Percentiles rank a stretch among this genome's conserved stretches.
phyloP scores from a whole-genome alignment of 805 yeast genomes.

The Wickerhamiella vanderwaltii region DNA sequence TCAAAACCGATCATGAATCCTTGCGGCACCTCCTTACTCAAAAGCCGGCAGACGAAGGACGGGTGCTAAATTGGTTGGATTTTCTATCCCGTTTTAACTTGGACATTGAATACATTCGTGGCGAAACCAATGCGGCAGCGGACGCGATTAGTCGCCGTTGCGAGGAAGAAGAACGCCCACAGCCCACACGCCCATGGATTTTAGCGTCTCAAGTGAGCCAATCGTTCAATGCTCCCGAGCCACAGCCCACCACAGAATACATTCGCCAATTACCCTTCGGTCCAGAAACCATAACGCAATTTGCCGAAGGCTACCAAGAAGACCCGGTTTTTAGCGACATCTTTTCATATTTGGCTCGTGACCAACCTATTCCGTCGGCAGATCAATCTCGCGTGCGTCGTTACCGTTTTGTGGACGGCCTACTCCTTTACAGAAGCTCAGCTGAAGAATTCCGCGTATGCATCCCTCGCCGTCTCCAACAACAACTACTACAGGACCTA shows the following conservation, averaged over 20 bases:
- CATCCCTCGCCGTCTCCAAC: not conserved
- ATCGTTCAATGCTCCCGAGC: no score
- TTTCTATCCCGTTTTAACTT: not conserved
- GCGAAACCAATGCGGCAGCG: slow-evolving; percentile 2
- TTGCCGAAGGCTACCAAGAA: no score
- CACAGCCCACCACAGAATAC: no score
- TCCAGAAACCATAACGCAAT: no score
- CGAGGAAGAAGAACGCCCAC: no score
- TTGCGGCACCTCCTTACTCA: not conserved
- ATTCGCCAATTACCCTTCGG: no score
- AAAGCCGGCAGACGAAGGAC: not conserved
- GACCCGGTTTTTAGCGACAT: no score
- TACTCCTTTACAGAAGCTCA: not conserved
- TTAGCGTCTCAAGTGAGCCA: no score
- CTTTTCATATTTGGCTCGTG: no score
- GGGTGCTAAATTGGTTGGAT: not conserved
- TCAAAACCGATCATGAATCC: slow-evolving; percentile 3
- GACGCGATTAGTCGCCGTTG: not conserved
- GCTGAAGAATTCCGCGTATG: not conserved
- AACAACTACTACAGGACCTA: no score
- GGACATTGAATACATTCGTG: not conserved
- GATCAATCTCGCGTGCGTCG: not conserved
- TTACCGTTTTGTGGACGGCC: not conserved
- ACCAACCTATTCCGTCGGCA: no score
- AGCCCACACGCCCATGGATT: no score